A percentile compares a stretch with the other conserved stretches of the same genome.
Conservation (phyloP, 805 yeast species). For the Zygosaccharomyces bailii region DNA sequence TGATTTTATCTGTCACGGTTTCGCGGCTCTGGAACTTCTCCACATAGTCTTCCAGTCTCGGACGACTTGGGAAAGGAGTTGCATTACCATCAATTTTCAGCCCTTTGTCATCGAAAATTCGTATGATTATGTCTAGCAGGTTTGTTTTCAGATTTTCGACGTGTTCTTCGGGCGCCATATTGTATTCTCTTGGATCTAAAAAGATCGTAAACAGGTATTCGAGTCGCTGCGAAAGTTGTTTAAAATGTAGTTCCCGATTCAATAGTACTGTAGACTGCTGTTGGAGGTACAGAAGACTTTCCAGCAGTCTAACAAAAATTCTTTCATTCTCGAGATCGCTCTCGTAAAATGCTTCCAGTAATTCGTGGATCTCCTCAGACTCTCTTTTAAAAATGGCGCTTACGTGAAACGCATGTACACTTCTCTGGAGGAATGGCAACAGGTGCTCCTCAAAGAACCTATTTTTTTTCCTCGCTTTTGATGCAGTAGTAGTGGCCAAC, state of each 20-base stretch:
- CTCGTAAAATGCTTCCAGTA: constrained; percentile 17
- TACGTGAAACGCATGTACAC: constrained; percentile 20
- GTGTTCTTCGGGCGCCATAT: constrained; percentile 17
- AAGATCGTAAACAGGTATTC: constrained; percentile 22
- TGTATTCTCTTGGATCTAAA: constrained; percentile 21
- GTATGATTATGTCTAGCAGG: constrained; percentile 17
- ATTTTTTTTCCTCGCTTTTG: constrained; percentile 18
- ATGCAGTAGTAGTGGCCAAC: constrained; percentile 21
- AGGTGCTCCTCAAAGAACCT: constrained; percentile 19
- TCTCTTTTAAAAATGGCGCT: constrained; percentile 25
- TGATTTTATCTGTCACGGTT: neutral
- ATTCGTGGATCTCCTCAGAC: constrained; percentile 13
- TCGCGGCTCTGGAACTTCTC: neutral
- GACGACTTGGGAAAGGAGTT: neutral
- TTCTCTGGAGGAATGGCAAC: constrained; percentile 24
- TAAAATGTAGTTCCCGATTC: constrained; percentile 26
- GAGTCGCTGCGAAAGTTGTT: constrained; percentile 17
- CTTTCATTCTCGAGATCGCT: constrained; percentile 12
- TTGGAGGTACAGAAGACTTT: constrained; percentile 20
- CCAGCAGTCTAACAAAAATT: constrained; percentile 18
- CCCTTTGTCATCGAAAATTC: constrained; percentile 14
- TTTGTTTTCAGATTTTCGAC: constrained; percentile 17
- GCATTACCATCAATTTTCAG: neutral
- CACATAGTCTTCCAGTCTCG: neutral
- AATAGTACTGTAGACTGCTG: constrained; percentile 26